Conservation (phyloP, 1,284 basidiomycete genomes). For the Moesziomyces sp. region DNA sequence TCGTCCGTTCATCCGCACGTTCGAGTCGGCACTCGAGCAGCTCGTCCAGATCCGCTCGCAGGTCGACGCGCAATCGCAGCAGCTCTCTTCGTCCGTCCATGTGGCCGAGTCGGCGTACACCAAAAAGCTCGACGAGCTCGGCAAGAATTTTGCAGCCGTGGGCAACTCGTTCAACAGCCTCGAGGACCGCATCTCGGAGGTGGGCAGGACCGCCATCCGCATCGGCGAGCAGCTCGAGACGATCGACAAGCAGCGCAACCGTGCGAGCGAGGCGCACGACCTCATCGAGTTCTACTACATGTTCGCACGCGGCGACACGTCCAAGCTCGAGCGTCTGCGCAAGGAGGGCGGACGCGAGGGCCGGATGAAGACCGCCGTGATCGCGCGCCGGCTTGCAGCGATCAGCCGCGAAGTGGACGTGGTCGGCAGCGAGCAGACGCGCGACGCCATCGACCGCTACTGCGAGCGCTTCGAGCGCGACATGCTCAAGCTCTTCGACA, state of each 20-base stretch:
- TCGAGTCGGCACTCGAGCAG: constrained; percentile 87
- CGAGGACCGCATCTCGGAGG: constrained; percentile 79
- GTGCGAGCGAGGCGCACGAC: constrained; percentile 92
- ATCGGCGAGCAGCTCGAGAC: constrained; percentile 94
- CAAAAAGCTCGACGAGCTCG: constrained; percentile 89
- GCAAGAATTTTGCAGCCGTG: constrained; percentile 82
- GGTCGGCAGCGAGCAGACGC: constrained; percentile 57
- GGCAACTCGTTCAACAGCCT: constrained; percentile 59
- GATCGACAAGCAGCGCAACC: constrained; percentile 88
- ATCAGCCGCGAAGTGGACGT: constrained; percentile 88
- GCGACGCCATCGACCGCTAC: constrained; percentile 83
- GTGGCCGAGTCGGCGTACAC: constrained; percentile 92
- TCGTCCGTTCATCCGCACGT: constrained; percentile 88
- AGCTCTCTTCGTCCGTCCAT: constrained; percentile 89
- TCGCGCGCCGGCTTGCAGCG: constrained; percentile 85
- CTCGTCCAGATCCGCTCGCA: constrained; percentile 86
- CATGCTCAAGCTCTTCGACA: constrained; percentile 93
- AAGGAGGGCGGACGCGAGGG: constrained; percentile 82
- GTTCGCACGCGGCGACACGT: constrained; percentile 85
- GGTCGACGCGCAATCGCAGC: constrained; percentile 86
- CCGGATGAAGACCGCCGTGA: constrained; percentile 85
- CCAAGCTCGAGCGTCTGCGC: constrained; percentile 79
- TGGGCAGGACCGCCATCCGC: constrained; percentile 90
- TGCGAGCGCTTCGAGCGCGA: constrained; percentile 99
- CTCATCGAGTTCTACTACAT: constrained; percentile 96